phyloP scores from a whole-genome alignment of 768 basidiomycete genomes.

The Psilocybe cyanescens region DNA sequence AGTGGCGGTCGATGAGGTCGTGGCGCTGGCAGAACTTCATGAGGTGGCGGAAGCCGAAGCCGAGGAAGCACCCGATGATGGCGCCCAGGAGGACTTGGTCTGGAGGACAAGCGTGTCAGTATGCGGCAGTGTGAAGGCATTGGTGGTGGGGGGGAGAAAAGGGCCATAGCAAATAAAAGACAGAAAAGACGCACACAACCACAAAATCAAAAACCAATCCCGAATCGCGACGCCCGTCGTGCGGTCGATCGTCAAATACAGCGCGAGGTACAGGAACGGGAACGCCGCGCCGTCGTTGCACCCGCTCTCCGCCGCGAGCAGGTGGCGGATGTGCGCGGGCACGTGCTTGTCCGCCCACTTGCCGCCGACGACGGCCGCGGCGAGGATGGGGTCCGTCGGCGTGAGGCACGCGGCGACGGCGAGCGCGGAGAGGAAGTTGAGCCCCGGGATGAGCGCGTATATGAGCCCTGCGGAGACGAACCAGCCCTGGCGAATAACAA shows the following conservation, averaged over 20 bases:
- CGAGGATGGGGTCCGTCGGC: constrained; percentile 93
- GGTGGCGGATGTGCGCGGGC: constrained; percentile 74
- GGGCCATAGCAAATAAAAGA: not conserved
- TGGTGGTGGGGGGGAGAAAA: too few relatives aligned
- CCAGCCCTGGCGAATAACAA: constrained; percentile 70
- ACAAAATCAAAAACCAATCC: constrained; percentile 88
- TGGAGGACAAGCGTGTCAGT: constrained; percentile 31
- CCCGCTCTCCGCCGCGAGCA: constrained; percentile 78
- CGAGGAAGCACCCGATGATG: constrained; percentile 74
- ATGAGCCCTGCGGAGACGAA: constrained; percentile 91
- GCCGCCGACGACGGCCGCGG: constrained; percentile 91
- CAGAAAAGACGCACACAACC: constrained; percentile 71
- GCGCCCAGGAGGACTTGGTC: constrained; percentile 82
- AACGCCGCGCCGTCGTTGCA: constrained; percentile 98
- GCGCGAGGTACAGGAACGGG: constrained; percentile 88
- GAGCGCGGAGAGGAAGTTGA: constrained; percentile 88
- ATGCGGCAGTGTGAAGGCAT: not conserved
- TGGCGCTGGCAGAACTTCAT: constrained; percentile 93
- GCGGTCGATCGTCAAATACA: constrained; percentile 82
- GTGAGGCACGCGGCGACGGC: constrained; percentile 93
- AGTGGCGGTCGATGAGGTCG: constrained; percentile 90
- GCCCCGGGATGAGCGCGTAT: constrained; percentile 86
- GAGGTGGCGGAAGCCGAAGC: constrained; percentile 80
- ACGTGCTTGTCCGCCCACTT: constrained; percentile 99
- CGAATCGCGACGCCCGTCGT: constrained; percentile 66